phyloP scores from a whole-genome alignment of 1,284 basidiomycete genomes.

The Ustilago crameri region DNA sequence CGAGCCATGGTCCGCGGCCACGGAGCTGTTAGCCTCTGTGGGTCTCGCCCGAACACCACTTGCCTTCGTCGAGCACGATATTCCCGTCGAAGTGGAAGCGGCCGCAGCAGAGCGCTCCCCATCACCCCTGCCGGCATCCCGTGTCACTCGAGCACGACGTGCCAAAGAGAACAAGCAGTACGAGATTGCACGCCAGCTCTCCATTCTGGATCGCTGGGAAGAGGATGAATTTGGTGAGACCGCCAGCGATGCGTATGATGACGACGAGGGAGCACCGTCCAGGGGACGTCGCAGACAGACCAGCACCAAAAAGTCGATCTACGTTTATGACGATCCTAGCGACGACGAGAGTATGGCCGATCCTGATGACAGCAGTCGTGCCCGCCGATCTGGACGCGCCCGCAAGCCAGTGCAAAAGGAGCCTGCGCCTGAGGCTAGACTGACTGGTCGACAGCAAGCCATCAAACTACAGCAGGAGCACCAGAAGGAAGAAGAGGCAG shows the following conservation, averaged over 20 bases:
- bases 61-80: slow-evolving; percentile 35
- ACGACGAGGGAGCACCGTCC: slow-evolving; percentile 14
- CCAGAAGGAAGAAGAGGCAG: slow-evolving; percentile 35
- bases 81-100: slow-evolving; percentile 38
- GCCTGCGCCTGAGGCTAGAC: slow-evolving; percentile 25
- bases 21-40: slow-evolving; percentile 18
- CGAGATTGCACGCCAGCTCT: slow-evolving; percentile 33
- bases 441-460: slow-evolving; percentile 43
- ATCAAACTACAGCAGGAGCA: slow-evolving; percentile 47
- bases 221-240: slow-evolving; percentile 34
- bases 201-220: slow-evolving; percentile 38
- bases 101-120: slow-evolving; percentile 34
- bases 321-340: slow-evolving; percentile 40
- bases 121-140: slow-evolving; percentile 13
- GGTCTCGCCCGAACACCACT: slow-evolving; percentile 20
- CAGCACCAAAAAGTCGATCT: slow-evolving; percentile 32
- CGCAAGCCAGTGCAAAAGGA: slow-evolving; percentile 14
- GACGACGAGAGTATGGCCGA: slow-evolving; percentile 46
- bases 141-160: slow-evolving; percentile 26
- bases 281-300: slow-evolving; percentile 16
- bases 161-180: slow-evolving; percentile 39
- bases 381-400: slow-evolving; percentile 13
- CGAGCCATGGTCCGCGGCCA: slow-evolving; percentile 50
- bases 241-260: slow-evolving; percentile 7
- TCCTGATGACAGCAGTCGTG: slow-evolving; percentile 19